Conservation (phyloP, 2,329 filamentous ascomycete genomes). For the Teratosphaeria viscida region DNA sequence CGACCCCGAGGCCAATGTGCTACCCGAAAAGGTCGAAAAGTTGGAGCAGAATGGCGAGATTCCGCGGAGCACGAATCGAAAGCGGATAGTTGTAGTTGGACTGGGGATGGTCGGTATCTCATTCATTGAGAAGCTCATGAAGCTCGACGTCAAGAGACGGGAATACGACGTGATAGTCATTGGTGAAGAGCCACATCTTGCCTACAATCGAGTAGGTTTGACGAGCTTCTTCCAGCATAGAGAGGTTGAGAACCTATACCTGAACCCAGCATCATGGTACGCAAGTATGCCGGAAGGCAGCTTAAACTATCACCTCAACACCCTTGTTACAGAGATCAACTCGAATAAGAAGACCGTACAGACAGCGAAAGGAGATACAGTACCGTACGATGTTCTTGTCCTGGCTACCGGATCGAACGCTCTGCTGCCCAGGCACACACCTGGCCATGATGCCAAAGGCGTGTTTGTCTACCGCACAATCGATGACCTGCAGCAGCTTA, state of each 20-base stretch:
- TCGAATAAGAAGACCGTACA: conserved; percentile 54
- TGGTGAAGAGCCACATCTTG: conserved; percentile 76
- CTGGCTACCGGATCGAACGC: conserved; percentile 82
- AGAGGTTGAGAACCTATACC: conserved; percentile 74
- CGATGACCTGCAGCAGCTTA: conserved; percentile 66
- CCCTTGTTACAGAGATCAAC: conserved; percentile 58
- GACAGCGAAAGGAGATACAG: conserved; percentile 57
- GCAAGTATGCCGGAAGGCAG: conserved; percentile 54
- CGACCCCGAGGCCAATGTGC: conserved; percentile 34
- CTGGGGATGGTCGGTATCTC: conserved; percentile 65
- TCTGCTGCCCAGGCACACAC: conserved; percentile 59
- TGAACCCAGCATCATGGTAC: conserved; percentile 79
- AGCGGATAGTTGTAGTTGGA: conserved; percentile 71
- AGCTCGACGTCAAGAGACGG: conserved; percentile 63
- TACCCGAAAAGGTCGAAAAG: conserved; percentile 34
- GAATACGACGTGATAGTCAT: conserved; percentile 78
- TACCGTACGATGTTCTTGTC: conserved; percentile 71
- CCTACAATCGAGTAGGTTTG: conserved; percentile 83
- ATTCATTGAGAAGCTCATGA: conserved; percentile 73
- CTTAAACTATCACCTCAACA: conserved; percentile 66
- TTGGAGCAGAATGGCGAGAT: conserved; percentile 25
- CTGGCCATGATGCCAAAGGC: conserved; percentile 67
- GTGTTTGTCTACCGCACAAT: conserved; percentile 88
- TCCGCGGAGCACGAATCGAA: conserved; percentile 35
- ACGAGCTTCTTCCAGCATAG: conserved; percentile 84